Evolutionary conservation across 139 green algal species (phyloP).

Genomic region (Ettlia oleoabundans): DNA sequence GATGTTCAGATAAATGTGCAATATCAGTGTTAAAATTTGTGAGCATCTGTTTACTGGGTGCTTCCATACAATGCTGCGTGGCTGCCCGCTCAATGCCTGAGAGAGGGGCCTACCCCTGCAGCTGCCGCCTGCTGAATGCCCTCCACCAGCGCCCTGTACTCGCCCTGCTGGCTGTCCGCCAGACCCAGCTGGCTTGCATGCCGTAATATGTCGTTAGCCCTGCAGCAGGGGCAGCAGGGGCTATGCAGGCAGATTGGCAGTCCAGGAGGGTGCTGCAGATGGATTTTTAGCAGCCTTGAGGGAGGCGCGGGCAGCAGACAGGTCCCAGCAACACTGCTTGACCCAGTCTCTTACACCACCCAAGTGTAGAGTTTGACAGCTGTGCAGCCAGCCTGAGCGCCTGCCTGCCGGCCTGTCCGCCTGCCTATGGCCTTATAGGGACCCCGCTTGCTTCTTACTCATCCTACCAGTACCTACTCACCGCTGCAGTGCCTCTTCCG

Average conservation of each 20-base stretch:
- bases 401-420: too few species aligned
- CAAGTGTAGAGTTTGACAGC: too few species aligned
- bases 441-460: background rate
- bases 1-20: too few species aligned
- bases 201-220: background rate
- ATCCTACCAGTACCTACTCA: background rate
- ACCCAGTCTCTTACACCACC: too few species aligned
- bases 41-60: too few species aligned
- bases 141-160: background rate
- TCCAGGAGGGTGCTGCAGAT: background rate
- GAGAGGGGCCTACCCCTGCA: background rate
- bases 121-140: background rate
- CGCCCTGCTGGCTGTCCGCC: background rate
- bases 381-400: too few species aligned
- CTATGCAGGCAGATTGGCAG: background rate
- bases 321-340: background rate
- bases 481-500: constrained; percentile 12
- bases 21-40: too few species aligned
- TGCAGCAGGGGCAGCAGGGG: too few species aligned
- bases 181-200: background rate
- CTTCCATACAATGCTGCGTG: background rate
- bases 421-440: too few species aligned
- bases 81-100: background rate
- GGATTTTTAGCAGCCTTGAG: background rate
- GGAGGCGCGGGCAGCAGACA: too few species aligned